phyloP scores from a whole-genome alignment of 208 protist species.

The Leishmania guyanensis region DNA sequence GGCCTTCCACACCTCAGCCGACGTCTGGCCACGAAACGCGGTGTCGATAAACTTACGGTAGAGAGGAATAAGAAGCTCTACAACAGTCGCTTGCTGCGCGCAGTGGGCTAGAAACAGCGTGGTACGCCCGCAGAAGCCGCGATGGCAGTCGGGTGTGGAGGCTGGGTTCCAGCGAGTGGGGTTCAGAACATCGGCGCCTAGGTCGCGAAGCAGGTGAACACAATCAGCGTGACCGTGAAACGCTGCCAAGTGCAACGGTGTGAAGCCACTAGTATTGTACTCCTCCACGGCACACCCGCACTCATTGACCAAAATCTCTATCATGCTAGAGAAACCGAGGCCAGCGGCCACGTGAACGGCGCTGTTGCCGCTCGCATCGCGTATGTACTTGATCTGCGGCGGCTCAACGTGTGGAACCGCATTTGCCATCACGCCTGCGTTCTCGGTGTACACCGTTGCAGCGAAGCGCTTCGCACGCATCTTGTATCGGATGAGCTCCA shows the following conservation, averaged over 20 bases:
- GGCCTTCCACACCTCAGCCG: slow-evolving; percentile 13
- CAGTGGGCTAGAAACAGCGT: slow-evolving; percentile 60
- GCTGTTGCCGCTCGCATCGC: slow-evolving; percentile 45
- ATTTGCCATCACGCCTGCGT: slow-evolving; percentile 37
- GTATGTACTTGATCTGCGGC: slow-evolving; percentile 20
- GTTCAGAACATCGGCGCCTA: slow-evolving; percentile 30
- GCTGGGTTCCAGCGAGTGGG: slow-evolving; percentile 13
- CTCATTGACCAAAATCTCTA: slow-evolving; percentile 38
- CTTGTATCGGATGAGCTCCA: slow-evolving; percentile 47
- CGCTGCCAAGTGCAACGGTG: slow-evolving; percentile 52
- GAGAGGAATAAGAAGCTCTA: slow-evolving; percentile 15
- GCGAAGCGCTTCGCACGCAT: slow-evolving; percentile 3
- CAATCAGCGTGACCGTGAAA: slow-evolving; percentile 40
- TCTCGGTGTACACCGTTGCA: slow-evolving; percentile 29
- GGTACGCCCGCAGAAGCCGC: slow-evolving; percentile 25
- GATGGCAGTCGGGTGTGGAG: neutral
- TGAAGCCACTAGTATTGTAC: slow-evolving; percentile 42
- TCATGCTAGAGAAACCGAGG: slow-evolving; percentile 32
- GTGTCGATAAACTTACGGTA: slow-evolving; percentile 8
- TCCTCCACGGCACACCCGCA: slow-evolving; percentile 40
- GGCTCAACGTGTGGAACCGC: slow-evolving; percentile 35
- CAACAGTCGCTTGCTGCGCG: slow-evolving; percentile 31
- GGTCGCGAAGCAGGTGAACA: slow-evolving; percentile 31
- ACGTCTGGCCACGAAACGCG: slow-evolving; percentile 4
- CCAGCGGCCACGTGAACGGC: slow-evolving; percentile 52